Conservation (phyloP, 2,329 filamentous ascomycete genomes). For the Pleomassaria siparia region DNA sequence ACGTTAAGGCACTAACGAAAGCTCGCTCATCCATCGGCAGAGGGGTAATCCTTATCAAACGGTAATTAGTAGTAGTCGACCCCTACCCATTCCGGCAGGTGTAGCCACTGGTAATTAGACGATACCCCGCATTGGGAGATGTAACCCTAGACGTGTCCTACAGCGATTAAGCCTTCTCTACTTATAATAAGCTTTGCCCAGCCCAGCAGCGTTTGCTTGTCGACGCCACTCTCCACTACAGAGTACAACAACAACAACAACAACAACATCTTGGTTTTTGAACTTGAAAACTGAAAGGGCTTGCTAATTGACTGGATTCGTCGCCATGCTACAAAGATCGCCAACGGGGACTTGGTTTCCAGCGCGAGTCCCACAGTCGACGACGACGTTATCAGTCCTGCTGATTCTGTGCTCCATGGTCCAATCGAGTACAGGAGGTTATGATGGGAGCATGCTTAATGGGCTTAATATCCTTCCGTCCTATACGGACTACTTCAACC, state of each 20-base stretch:
- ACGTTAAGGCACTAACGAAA: too few species aligned
- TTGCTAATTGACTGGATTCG: neutral
- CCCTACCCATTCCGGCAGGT: neutral
- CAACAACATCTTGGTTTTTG: neutral
- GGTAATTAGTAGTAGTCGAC: neutral
- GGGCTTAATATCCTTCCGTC: conserved; percentile 60
- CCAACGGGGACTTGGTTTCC: conserved; percentile 11
- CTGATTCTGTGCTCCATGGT: conserved; percentile 51
- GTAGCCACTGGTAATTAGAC: neutral
- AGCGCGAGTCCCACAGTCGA: conserved; percentile 9
- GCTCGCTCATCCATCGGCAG: too few species aligned
- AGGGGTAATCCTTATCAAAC: neutral
- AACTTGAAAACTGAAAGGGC: neutral
- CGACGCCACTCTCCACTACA: conserved; percentile 3
- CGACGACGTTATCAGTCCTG: conserved; percentile 6
- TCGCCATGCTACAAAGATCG: conserved; percentile 7
- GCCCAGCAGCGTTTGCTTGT: conserved; percentile 6
- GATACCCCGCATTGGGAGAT: neutral
- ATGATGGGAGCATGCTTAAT: conserved; percentile 57
- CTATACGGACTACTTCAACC: conserved; percentile 58
- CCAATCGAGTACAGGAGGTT: conserved; percentile 27
- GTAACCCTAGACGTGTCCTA: neutral
- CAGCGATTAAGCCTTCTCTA: neutral
- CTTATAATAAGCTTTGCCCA: conserved; percentile 11
- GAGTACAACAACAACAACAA: too few species aligned